Conservation (phyloP, 768 basidiomycete species). For the Suillus bovinus region DNA sequence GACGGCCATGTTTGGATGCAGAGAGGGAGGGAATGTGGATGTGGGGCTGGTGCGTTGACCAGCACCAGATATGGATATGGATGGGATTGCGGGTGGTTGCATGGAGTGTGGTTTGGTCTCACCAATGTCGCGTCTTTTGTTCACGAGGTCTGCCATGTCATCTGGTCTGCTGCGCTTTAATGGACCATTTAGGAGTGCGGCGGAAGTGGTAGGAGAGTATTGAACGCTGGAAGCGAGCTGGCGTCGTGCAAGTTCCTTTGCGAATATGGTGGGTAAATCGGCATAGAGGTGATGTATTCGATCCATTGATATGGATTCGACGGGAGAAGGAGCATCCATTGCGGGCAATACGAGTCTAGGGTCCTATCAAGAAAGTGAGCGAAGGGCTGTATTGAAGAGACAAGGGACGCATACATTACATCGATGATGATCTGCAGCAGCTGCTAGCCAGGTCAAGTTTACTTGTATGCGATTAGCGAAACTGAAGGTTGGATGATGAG, state of each 20-base stretch:
- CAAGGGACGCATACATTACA: conserved; percentile 42
- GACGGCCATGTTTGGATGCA: conserved; percentile 18
- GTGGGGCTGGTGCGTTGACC: conserved; percentile 25
- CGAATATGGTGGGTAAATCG: conserved; percentile 60
- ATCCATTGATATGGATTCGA: conserved; percentile 56
- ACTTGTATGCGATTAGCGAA: conserved; percentile 63
- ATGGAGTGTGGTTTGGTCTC: conserved; percentile 52
- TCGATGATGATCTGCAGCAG: conserved; percentile 58
- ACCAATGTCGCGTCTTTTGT: conserved; percentile 72
- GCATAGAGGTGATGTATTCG: conserved; percentile 66
- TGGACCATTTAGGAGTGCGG: conserved; percentile 25
- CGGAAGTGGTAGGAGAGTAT: conserved; percentile 19
- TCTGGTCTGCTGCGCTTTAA: conserved; percentile 67
- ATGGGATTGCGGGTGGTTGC: conserved; percentile 40
- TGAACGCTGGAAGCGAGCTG: conserved; percentile 30
- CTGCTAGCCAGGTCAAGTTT: conserved; percentile 71
- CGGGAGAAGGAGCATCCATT: conserved; percentile 53
- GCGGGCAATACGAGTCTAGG: conserved; percentile 48
- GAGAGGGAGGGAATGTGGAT: conserved; percentile 20
- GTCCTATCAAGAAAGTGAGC: conserved; percentile 24
- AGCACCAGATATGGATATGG: conserved; percentile 26
- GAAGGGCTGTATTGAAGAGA: conserved; percentile 7
- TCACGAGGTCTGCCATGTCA: conserved; percentile 44
- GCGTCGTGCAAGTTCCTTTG: conserved; percentile 57
- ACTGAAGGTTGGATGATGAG: conserved; percentile 38